Evolutionary conservation across 116 monocot genomes (phyloP).

Genomic region (Cymodocea nodosa): DNA sequence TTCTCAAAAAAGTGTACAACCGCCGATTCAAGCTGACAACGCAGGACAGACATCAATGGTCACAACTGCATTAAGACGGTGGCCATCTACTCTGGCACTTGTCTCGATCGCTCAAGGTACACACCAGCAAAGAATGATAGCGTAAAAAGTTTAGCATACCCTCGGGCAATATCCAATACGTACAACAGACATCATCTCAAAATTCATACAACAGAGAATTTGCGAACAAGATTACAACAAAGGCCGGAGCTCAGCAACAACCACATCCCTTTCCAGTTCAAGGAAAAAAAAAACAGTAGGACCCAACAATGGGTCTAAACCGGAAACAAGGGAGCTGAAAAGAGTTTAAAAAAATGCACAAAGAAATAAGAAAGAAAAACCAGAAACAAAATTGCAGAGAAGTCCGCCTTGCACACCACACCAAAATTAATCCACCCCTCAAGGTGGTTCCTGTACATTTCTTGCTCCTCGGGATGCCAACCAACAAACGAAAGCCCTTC

Average conservation of each 20-base stretch:
- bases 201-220: not conserved
- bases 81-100: too few species aligned
- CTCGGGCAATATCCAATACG: too few species aligned
- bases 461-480: not conserved
- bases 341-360: not conserved
- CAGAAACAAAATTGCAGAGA: slow-evolving; percentile 1
- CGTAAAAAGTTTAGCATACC: too few species aligned
- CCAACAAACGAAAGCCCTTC: slow-evolving; percentile 1
- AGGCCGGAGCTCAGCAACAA: not conserved
- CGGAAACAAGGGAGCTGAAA: not conserved
- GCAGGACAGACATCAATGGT: too few species aligned
- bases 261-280: not conserved
- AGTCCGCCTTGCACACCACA: not conserved
- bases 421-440: not conserved
- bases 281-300: not conserved
- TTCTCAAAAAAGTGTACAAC: too few species aligned
- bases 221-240: not conserved
- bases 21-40: too few species aligned
- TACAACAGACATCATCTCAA: not conserved
- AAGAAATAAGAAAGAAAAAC: not conserved
- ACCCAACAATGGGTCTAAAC: not conserved
- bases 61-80: too few species aligned
- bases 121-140: too few species aligned
- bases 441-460: not conserved
- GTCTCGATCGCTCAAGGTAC: too few species aligned